These are phyloP conservation scores for Quercus alba DNA, from an alignment of 306 rosid genomes.

Conservation along the genomic window DNA sequence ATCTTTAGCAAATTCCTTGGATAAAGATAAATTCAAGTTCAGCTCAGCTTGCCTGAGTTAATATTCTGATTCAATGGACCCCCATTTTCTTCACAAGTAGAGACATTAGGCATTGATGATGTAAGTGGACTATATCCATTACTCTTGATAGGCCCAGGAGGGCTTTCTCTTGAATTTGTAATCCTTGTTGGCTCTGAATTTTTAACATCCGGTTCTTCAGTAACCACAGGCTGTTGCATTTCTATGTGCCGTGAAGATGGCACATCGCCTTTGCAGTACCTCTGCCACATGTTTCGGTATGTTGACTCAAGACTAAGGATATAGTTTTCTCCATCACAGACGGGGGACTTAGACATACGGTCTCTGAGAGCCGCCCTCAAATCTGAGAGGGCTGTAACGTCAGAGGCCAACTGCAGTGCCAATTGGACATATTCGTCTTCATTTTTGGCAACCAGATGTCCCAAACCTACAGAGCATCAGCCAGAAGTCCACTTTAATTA, in stretches of 20 bases:
- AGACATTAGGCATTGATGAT: conserved; percentile 19
- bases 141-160: conserved; percentile 48
- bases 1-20: conserved; percentile 13
- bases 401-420: conserved; percentile 86
- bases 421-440: conserved; percentile 86
- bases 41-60: conserved; percentile 32
- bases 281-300: conserved; percentile 77
- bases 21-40: conserved; percentile 29
- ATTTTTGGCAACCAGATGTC: conserved; percentile 62
- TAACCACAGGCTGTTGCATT: conserved; percentile 31
- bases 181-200: conserved; percentile 31
- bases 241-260: conserved; percentile 71
- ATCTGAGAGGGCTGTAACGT: conserved; percentile 65
- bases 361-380: conserved; percentile 83
- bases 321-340: conserved; percentile 78
- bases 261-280: conserved; percentile 88
- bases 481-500: conserved; percentile 9
- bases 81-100: conserved; percentile 61
- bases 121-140: conserved; percentile 53
- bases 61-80: conserved; percentile 37
- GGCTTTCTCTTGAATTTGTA: conserved; percentile 31
- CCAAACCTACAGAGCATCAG: conserved; percentile 53
- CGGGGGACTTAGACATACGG: conserved; percentile 78
- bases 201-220: conserved; percentile 27
- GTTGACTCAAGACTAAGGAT: conserved; percentile 60